These are phyloP conservation scores for Juglanconis oblonga DNA, from an alignment of 2,329 filamentous ascomycete genomes.

Conservation along the genomic window DNA sequence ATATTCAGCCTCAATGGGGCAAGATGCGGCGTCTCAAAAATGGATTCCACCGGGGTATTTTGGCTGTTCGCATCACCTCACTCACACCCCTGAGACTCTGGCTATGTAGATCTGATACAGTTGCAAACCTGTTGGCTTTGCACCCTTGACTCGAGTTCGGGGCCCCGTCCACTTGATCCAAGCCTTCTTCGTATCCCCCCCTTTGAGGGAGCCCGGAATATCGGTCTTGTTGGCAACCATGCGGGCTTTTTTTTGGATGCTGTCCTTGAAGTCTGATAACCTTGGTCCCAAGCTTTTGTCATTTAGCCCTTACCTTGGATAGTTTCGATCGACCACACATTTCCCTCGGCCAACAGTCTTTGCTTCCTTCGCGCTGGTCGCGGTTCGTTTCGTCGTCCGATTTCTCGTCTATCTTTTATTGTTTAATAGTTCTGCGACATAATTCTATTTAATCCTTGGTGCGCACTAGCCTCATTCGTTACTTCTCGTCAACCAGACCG, in stretches of 20 bases:
- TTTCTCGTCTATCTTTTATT: background rate
- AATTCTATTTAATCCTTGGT: background rate
- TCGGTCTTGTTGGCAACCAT: background rate
- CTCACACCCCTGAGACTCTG: background rate
- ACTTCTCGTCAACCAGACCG: background rate
- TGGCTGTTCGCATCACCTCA: background rate
- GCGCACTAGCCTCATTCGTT: background rate
- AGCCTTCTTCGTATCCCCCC: background rate
- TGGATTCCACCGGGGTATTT: background rate
- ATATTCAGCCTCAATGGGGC: background rate
- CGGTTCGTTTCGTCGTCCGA: background rate
- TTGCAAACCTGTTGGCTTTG: background rate
- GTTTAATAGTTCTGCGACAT: background rate
- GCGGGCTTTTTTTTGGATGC: background rate
- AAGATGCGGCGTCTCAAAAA: background rate
- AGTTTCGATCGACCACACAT: background rate
- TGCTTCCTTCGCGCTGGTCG: conserved; percentile 2
- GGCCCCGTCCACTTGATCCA: background rate
- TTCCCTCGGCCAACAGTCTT: background rate
- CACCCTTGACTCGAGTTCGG: background rate
- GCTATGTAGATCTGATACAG: background rate
- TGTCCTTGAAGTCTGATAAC: background rate
- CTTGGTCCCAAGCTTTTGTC: background rate
- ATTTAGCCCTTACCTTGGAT: background rate
- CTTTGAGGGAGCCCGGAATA: background rate